These are phyloP conservation scores for Apophysomyces trapeziformis DNA, from an alignment of 371 early-diverging fungal genomes.

Conservation along the genomic window DNA sequence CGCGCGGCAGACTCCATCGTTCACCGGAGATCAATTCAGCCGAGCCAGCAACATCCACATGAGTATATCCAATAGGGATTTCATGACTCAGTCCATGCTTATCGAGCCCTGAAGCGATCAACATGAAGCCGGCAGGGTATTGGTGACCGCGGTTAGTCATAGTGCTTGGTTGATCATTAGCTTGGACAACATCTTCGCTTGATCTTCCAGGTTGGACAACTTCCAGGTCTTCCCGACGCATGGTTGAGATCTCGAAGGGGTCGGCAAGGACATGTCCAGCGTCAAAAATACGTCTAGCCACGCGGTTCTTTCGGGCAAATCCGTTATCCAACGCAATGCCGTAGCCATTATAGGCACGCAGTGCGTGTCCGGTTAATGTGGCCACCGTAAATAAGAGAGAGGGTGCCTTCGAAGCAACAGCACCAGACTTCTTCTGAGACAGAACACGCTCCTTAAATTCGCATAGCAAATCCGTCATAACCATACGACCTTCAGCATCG, in stretches of 20 bases:
- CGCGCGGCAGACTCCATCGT: slow-evolving; percentile 73
- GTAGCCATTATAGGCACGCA: slow-evolving; percentile 81
- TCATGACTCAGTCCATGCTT: slow-evolving; percentile 71
- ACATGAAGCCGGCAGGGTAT: slow-evolving; percentile 87
- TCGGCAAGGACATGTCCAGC: slow-evolving; percentile 80
- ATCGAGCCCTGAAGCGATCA: slow-evolving; percentile 79
- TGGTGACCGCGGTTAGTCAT: slow-evolving; percentile 86
- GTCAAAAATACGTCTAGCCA: slow-evolving; percentile 66
- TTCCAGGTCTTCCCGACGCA: slow-evolving; percentile 83
- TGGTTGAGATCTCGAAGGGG: slow-evolving; percentile 82
- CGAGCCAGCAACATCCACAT: slow-evolving; percentile 86
- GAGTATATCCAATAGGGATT: slow-evolving; percentile 78
- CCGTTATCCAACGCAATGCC: slow-evolving; percentile 83
- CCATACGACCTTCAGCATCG: slow-evolving; percentile 93
- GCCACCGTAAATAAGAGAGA: slow-evolving; percentile 82
- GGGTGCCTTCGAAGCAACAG: slow-evolving; percentile 43
- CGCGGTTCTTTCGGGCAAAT: slow-evolving; percentile 68
- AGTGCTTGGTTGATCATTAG: slow-evolving; percentile 74
- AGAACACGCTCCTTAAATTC: slow-evolving; percentile 78
- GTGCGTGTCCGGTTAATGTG: slow-evolving; percentile 87
- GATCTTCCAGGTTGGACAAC: slow-evolving; percentile 66
- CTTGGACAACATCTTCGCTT: slow-evolving; percentile 85
- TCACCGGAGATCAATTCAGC: slow-evolving; percentile 67
- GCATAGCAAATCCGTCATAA: slow-evolving; percentile 84
- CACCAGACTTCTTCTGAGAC: slow-evolving; percentile 50